Percentiles rank a stretch among this genome's conserved stretches.
These are phyloP conservation scores for Globisporangium uncinulatum DNA, from an alignment of 352 stramenopile species.

Conservation along the genomic window DNA sequence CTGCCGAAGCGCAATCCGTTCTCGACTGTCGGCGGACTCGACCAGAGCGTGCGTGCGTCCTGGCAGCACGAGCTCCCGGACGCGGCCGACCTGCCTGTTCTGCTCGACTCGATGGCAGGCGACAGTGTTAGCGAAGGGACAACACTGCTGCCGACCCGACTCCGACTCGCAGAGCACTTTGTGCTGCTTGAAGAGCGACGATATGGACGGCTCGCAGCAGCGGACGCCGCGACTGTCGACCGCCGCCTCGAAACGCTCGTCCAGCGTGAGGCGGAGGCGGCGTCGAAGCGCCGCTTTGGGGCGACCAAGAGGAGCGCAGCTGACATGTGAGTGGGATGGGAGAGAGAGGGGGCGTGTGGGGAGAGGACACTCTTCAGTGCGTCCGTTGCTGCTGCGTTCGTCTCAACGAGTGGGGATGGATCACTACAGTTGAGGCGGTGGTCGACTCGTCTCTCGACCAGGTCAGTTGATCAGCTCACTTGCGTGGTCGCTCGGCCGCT, in stretches of 20 bases:
- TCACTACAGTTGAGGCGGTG: not conserved
- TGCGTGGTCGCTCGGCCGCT: constrained; percentile 30
- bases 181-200: constrained; percentile 50
- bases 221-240: constrained; percentile 25
- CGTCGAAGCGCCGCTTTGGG: constrained; percentile 46
- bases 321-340: too few relatives aligned
- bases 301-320: not conserved
- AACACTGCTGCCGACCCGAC: constrained; percentile 22
- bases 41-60: constrained; percentile 50
- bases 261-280: constrained; percentile 52
- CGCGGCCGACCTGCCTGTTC: constrained; percentile 42
- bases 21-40: constrained; percentile 59
- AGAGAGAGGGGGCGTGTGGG: too few relatives aligned
- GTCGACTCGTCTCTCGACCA: too few relatives aligned
- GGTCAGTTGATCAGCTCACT: constrained; percentile 21
- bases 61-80: constrained; percentile 53
- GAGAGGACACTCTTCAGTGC: too few relatives aligned
- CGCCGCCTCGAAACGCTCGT: constrained; percentile 47
- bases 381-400: too few relatives aligned
- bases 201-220: constrained; percentile 33
- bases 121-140: not conserved
- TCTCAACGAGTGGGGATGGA: not conserved
- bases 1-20: constrained; percentile 63
- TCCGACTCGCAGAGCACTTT: constrained; percentile 51
- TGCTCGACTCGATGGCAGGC: constrained; percentile 53